Conservation (phyloP, 345 rosid genomes). For the thale cress (Arabidopsis thaliana) region TAIR10.1 NC_003076.8:5108001-5108500, state of each 20-base stretch:
- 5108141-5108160: slow-evolving; percentile 86
- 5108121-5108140: slow-evolving; percentile 97
- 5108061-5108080: slow-evolving; percentile 99
- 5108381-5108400: not conserved
- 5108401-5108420: slow-evolving; percentile 25
- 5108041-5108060: slow-evolving; percentile 93
- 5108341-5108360: slow-evolving; percentile 20
- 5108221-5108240: slow-evolving; percentile 93
- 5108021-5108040: slow-evolving; percentile 92
- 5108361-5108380: slow-evolving; percentile 5
- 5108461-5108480: slow-evolving; percentile 34
- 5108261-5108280: slow-evolving; percentile 95
- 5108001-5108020: slow-evolving; percentile 98
- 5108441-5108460: slow-evolving; percentile 18
- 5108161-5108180: slow-evolving; percentile 94
- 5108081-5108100: slow-evolving; percentile 96
- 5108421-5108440: slow-evolving; percentile 13
- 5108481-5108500: slow-evolving; percentile 96
- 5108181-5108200: slow-evolving; percentile 99
- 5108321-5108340: slow-evolving; percentile 24
- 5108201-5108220: slow-evolving; percentile 89
- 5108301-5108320: slow-evolving; percentile 23
- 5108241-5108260: slow-evolving; percentile 97
- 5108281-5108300: slow-evolving; percentile 95
- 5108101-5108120: slow-evolving; percentile 96